These are phyloP conservation scores for Euphorbia peplus DNA, from an alignment of 345 rosid species.

Conservation along the genomic window DNA sequence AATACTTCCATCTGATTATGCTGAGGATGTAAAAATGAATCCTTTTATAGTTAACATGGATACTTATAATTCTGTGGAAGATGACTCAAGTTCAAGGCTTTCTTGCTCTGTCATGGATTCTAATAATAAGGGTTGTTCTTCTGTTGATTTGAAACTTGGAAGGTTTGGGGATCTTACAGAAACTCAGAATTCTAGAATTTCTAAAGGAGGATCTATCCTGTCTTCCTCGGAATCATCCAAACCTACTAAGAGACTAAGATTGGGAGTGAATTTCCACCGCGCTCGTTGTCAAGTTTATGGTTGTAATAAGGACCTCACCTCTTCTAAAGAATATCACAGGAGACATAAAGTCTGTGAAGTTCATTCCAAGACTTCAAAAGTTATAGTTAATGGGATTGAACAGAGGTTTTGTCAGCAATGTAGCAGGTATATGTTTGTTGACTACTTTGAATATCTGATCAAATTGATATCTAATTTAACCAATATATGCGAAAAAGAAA, in stretches of 20 bases:
- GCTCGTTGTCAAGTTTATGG: constrained; percentile 54
- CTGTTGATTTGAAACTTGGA: constrained; percentile 69
- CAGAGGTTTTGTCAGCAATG: constrained; percentile 69
- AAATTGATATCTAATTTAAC: neutral
- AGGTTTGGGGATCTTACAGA: constrained; percentile 46
- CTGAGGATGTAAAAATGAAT: constrained; percentile 28
- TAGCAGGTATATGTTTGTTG: constrained; percentile 37
- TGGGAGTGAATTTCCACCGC: constrained; percentile 24
- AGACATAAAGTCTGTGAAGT: constrained; percentile 57
- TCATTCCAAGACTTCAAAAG: constrained; percentile 55
- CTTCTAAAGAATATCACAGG: constrained; percentile 55
- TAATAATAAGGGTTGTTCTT: constrained; percentile 36
- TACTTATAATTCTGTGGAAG: constrained; percentile 34
- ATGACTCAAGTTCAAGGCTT: constrained; percentile 39
- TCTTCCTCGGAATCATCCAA: constrained; percentile 16
- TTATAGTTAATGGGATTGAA: constrained; percentile 48
- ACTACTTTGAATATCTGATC: neutral
- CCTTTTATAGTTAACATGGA: constrained; percentile 24
- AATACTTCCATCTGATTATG: constrained; percentile 30
- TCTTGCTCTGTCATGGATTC: constrained; percentile 41
- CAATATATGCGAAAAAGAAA: neutral
- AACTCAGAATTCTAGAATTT: constrained; percentile 19
- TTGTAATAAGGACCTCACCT: constrained; percentile 51
- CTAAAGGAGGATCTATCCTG: constrained; percentile 2
- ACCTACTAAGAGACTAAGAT: constrained; percentile 13